phyloP scores from a whole-genome alignment of 495 filamentous ascomycete species.

The Penicillium canariense region DNA sequence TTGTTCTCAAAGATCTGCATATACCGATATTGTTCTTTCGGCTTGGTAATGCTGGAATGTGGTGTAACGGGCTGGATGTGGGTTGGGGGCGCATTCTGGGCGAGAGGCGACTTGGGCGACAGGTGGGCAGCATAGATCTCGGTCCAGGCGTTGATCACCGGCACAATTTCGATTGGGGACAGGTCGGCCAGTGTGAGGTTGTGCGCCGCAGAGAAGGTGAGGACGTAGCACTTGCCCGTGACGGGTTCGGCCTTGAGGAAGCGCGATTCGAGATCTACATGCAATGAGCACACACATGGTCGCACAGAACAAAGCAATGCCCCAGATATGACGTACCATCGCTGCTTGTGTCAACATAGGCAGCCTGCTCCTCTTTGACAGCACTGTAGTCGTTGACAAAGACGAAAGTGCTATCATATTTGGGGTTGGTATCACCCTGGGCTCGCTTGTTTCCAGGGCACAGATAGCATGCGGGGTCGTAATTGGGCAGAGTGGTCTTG shows the following conservation, averaged over 20 bases:
- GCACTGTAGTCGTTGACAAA: slow-evolving; percentile 99
- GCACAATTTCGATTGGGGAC: slow-evolving; percentile 62
- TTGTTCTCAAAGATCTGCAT: slow-evolving; percentile 99
- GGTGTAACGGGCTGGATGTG: slow-evolving; percentile 49
- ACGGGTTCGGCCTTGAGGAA: slow-evolving; percentile 83
- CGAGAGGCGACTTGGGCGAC: slow-evolving; percentile 67
- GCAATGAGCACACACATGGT: slow-evolving; percentile 7
- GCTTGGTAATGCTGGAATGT: slow-evolving; percentile 42
- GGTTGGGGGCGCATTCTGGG: slow-evolving; percentile 43
- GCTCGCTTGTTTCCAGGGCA: slow-evolving; percentile 94
- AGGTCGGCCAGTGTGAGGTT: slow-evolving; percentile 92
- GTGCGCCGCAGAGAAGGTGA: slow-evolving; percentile 88
- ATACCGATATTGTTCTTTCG: slow-evolving; percentile 81
- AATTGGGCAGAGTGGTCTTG: slow-evolving; percentile 70
- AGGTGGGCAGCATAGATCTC: slow-evolving; percentile 81
- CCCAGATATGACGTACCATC: slow-evolving; percentile 39
- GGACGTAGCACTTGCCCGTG: slow-evolving; percentile 95
- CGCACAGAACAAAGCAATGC: background rate
- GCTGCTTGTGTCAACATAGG: slow-evolving; percentile 55
- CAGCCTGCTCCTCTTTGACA: slow-evolving; percentile 86
- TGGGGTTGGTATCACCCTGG: slow-evolving; percentile 81
- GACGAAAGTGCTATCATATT: slow-evolving; percentile 82
- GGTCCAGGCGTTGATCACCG: slow-evolving; percentile 83
- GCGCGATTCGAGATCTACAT: slow-evolving; percentile 64
- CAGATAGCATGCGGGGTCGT: slow-evolving; percentile 92